Evolutionary conservation across 2,329 filamentous ascomycete genomes (phyloP).

Genomic region (Trichoderma lentiforme): DNA sequence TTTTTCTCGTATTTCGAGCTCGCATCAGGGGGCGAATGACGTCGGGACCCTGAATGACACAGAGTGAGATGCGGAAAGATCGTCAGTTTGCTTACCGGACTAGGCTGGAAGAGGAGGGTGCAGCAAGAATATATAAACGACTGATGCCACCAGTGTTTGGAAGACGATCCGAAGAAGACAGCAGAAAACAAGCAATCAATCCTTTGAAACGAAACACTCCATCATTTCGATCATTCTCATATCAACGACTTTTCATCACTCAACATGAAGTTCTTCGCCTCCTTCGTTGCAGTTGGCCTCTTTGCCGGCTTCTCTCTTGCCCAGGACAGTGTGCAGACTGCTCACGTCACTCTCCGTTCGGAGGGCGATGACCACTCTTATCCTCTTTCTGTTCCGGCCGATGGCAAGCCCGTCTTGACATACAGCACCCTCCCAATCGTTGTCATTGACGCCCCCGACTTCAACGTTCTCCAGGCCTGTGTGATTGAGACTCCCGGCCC

Average conservation of each 20-base stretch:
- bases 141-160: background rate
- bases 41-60: background rate
- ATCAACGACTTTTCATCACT: background rate
- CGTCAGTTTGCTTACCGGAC: background rate
- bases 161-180: background rate
- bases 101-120: background rate
- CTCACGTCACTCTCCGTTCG: slow-evolving; percentile 42
- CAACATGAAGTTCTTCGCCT: slow-evolving; percentile 24
- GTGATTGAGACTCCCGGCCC: slow-evolving; percentile 37
- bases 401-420: slow-evolving; percentile 38
- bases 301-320: slow-evolving; percentile 11
- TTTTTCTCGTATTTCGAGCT: background rate
- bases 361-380: slow-evolving; percentile 33
- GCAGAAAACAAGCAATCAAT: background rate
- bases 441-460: slow-evolving; percentile 41
- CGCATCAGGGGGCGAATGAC: background rate
- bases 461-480: slow-evolving; percentile 41
- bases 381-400: slow-evolving; percentile 39
- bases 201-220: background rate
- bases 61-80: background rate
- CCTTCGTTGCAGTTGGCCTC: slow-evolving; percentile 18
- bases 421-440: slow-evolving; percentile 37
- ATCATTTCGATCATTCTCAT: background rate
- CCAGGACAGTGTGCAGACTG: slow-evolving; percentile 28
- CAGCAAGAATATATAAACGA: background rate